Evolutionary conservation across 2,329 filamentous ascomycete species (phyloP), one percentile per base, ranked within the genome.

Genomic region (Diaporthe sp.): DNA sequence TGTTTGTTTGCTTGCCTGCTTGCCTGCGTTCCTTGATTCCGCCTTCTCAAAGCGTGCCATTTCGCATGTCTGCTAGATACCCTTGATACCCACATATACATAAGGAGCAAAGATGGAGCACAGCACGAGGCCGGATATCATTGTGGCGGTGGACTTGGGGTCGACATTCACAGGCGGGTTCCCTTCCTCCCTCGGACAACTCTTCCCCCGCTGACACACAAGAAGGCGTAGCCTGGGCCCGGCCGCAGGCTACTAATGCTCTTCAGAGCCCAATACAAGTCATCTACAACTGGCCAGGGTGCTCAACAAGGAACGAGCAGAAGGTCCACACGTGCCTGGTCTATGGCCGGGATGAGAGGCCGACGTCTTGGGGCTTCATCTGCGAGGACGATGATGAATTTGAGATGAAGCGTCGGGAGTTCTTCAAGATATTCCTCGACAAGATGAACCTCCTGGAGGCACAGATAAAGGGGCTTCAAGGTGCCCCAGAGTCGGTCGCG

Each of bases 341-440:
- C 22, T 90, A 90, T 78, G 76, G 71, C 39, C 86, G 86, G 47
- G 75, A 80, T 7, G 82, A 85, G 75, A 81, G 76, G 13, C 81
- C 89, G 8, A 87, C 87, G 0, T 88, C 87, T 0, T 90, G 89
- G 89, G 89, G 89, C 0, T 90, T 88, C 77, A 82, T 87, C 39
- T 90, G 88, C 55, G 85, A 86, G 37, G 86, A 88, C 12, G 84
- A 87, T 22, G 84, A 87, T 31, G 85, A 82, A 53, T 73, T 79
- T 0, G 81, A 79, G 22, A 86, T 85, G 73, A 80, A 78, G 9
- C 82, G 83, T 5, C 82, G 83, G 10, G 88, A 90, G 73, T 89
- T 89, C 84, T 90, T 91, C 84, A 90, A 91, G 78, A 89, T 89
- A 76, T 90, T 87, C 77, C 84, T 90, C 20, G 89, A 90, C 72